Percentiles rank a stretch among this genome's conserved stretches.
phyloP scores from a whole-genome alignment of 352 stramenopile species.

The Phytopythium helicoides region DNA sequence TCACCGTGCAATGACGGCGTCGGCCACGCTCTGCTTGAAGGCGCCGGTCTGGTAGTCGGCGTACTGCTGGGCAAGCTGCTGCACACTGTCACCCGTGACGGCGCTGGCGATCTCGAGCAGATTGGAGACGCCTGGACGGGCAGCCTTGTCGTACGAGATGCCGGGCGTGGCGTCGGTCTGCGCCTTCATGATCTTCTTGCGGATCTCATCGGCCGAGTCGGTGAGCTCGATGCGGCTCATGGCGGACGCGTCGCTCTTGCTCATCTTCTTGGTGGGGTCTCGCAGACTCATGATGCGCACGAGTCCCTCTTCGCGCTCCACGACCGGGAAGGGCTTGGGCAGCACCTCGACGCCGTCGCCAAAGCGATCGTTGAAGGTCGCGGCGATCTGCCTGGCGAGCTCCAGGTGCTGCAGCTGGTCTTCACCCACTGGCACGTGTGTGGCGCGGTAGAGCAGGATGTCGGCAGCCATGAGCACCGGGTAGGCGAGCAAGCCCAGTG shows the following conservation, averaged over 20 bases:
- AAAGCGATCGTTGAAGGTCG: conserved; percentile 97
- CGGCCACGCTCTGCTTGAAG: conserved; percentile 95
- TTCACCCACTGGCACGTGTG: conserved; percentile 97
- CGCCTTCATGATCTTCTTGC: conserved; percentile 87
- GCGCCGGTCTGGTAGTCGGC: conserved; percentile 67
- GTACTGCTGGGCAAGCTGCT: conserved; percentile 72
- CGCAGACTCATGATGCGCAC: conserved; percentile 97
- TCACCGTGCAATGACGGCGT: conserved; percentile 94
- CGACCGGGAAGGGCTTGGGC: conserved; percentile 50
- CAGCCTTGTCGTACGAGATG: conserved; percentile 88
- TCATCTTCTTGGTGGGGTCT: conserved; percentile 98
- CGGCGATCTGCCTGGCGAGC: conserved; percentile 95
- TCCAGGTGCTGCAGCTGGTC: conserved; percentile 99
- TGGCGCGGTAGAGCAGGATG: conserved; percentile 98
- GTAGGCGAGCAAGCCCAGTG: conserved; percentile 96
- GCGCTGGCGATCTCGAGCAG: conserved; percentile 91
- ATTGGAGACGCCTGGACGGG: conserved; percentile 95
- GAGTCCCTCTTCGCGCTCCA: conserved; percentile 45
- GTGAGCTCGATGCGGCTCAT: conserved; percentile 95
- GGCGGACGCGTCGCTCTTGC: conserved; percentile 94
- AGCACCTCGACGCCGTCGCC: conserved; percentile 43
- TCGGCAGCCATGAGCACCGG: conserved; percentile 99
- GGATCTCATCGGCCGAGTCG: conserved; percentile 58
- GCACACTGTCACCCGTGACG: conserved; percentile 68
- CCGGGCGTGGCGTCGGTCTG: conserved; percentile 84